Evolutionary conservation across 129 eudicot species (phyloP), one percentile per base, ranked within the genome.

Genomic region (Ambrosia artemisiifolia): DNA sequence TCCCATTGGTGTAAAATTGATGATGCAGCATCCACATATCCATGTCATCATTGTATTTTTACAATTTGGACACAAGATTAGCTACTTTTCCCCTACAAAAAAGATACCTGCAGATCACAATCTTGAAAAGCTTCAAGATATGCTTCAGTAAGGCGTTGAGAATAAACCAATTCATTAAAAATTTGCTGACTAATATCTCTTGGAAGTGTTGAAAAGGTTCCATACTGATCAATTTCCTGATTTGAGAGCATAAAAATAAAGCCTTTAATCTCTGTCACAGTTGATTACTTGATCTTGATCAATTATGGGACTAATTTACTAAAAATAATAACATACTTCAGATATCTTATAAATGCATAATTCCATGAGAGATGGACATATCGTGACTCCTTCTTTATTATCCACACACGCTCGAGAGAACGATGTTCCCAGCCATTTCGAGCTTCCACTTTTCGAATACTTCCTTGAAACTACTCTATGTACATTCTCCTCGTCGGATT

Each of bases 181-280:
- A 95, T 84, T 81, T 86, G 97, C 73, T 95, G 99, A 77, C 86
- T 95, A 61, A 95, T 79, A 77, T 95, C 99, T 84, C 99, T 83
- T 38, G 99, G 99, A 63, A 95, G 86, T 80, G 62, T 73, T 50
- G 97, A 88, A 66, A 95, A 88, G 69, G 96, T 80, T 42, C 80
- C 81, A 54, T 90, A 81, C 62, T 79, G 78, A 36, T 75, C 57
- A 63, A 95, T 86, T 67, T 95, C 99, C 99, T 95, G 83, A 78
- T 77, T 6, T 59, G 3, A 72, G 24, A 74, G 16, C 64, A 63
- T 7, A 65, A 76, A 50, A 2, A 36, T 30, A 33, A n/a, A 49
- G 10, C 49, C 44, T 38, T 38, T 1, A 68, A 4, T 68, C 30
- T 54, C 20, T 1, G 19, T 55, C 36, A 54, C 32, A 35, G 4